Base-by-base conservation (phyloP, 2,329 filamentous ascomycete species). In the Penicillium nordicum region DNA sequence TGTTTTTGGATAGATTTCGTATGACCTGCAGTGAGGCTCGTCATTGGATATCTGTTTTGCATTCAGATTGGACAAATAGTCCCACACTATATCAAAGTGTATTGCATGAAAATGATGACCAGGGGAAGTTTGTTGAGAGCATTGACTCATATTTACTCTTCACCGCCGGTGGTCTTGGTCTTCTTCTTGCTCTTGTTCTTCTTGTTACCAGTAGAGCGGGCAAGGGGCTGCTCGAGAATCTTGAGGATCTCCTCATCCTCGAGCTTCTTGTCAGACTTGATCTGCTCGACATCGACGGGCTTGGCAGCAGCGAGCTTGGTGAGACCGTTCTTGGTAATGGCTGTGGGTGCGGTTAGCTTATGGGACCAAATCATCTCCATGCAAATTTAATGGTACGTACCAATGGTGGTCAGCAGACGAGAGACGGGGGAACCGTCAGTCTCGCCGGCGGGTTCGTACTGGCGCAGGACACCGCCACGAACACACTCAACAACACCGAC, bases 231-330 rank as follows among this genome's bases (percentile, higher is more conserved):
- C 79, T 94, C 92, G 50, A 99, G 84, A 63, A 97, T 93, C 82
- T 94, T 90, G 67, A 97, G 86, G 64, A 99, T 83, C 79, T 97
- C 93, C 80, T 96, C 91, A 63, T 97, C 93, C 64, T 87, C 88
- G 71, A 99, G 96, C 84, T 97, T 97, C 85, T 97, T 97, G 76
- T 97, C 92, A 34, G 90, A 88, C 84, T 96, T 88, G 82, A 88
- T 85, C 80, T 92, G 92, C 72, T 82, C 84, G 60, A 94, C 74
- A 72, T 97, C 91, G 62, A 88, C 82, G 23, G 87, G 75, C 60
- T 89, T 86, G 34, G 94, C 88, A 27, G 84, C 87, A 68, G 90
- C 87, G 57, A 99, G 80, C 79, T 90, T 90, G 71, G 89, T 91
- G 69, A 99, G 81, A 65, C 94, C 94, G 75, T 97, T 97, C 86